Percentiles rank a stretch among this genome's conserved stretches.
These are phyloP conservation scores for Sphaerulina vaccinii DNA, from an alignment of 2,329 filamentous ascomycete species.

Conservation along the genomic window DNA sequence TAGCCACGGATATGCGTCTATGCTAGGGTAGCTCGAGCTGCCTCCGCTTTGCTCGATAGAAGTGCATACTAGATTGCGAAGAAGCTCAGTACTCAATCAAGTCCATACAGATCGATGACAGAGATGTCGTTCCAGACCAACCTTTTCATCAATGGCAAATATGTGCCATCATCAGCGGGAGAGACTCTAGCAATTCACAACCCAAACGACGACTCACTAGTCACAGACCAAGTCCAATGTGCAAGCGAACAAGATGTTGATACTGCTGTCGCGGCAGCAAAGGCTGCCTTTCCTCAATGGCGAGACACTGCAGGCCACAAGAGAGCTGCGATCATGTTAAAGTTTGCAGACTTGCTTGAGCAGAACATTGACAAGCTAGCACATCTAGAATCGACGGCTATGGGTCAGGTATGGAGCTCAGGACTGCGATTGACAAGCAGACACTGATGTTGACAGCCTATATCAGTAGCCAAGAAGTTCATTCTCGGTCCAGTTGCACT, in stretches of 20 bases:
- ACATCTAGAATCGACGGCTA: constrained; percentile 59
- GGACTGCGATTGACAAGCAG: too few species aligned
- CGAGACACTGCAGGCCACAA: constrained; percentile 55
- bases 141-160: constrained; percentile 39
- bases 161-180: constrained; percentile 16
- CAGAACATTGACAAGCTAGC: constrained; percentile 62
- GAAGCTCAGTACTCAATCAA: too few species aligned
- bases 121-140: constrained; percentile 35
- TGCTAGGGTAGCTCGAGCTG: too few species aligned
- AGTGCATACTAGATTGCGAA: too few species aligned
- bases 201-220: constrained; percentile 44
- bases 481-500: constrained; percentile 27
- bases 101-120: too few species aligned
- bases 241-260: constrained; percentile 56
- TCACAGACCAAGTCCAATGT: constrained; percentile 49
- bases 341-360: too few species aligned
- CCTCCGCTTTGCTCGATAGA: too few species aligned
- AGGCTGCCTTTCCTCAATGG: constrained; percentile 63
- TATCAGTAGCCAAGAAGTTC: constrained; percentile 38
- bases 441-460: constrained; percentile 21
- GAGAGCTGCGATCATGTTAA: too few species aligned
- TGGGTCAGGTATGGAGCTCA: constrained; percentile 43
- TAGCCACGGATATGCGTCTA: too few species aligned
- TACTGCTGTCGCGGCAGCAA: constrained; percentile 60
- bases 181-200: constrained; percentile 8